Base-by-base conservation (phyloP, 768 basidiomycete genomes). In the Psilocybe tampanensis region DNA sequence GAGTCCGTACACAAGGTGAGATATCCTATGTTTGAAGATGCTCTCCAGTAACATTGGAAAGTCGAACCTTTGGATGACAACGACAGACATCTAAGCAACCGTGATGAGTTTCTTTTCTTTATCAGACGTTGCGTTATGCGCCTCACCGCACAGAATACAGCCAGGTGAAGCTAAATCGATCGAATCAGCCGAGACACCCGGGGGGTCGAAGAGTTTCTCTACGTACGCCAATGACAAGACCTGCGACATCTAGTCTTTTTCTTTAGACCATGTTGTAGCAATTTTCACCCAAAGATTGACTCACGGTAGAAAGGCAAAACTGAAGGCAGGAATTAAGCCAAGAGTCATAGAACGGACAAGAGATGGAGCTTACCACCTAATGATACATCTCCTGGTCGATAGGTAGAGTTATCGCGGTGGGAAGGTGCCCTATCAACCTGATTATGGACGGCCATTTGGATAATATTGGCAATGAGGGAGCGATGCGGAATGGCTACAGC, bases 401-500 rank as follows among this genome's bases (percentile, higher is more conserved):
- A 81, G n/a, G 70, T 66, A 53, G 58, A 66, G 56, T 39, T 52
- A 17, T 61, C 55, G 36, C 76, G 72, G 52, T 66, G 64, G 22
- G 60, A 64, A 49, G 72, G 41, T 12, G 47, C 47, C 34, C 56
- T 62, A 33, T 65, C 65, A 21, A 68, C 61, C 52, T 67, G 64
- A 57, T 77, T 76, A 52, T 80, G 80, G 17, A 67, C 66, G 7
- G 79, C 79, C 61, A 81, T 74, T 63, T 82, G 83, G 23, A 86
- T 66, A 26, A 83, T 62, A 56, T 86, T 85, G 36, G 82, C 77
- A 56, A 86, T 81, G n/a, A 81, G 69, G 8, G 79, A 80, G 63
- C 78, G 74, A 61, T 84, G 83, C 5, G 81, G 73, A 67, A 83
- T 80, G 13, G 76, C 78, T 48, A 85, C 77, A 2, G 82, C 81